Conservation (phyloP, 345 rosid species). For the Carallia brachiata region DNA sequence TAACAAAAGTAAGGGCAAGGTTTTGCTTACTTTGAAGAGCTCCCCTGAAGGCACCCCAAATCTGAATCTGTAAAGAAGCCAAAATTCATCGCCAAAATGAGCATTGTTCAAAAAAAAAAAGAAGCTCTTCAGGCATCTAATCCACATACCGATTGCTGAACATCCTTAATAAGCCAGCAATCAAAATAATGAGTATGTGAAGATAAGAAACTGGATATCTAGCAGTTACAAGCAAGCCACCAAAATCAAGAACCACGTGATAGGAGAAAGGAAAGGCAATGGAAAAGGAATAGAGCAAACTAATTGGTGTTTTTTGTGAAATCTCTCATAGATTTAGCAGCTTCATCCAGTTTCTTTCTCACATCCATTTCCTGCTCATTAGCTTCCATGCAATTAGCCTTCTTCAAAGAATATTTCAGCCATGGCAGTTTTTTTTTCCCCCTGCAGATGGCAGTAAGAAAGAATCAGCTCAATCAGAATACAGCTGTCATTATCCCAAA, state of each 20-base stretch:
- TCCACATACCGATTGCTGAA: slow-evolving; percentile 48
- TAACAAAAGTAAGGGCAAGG: background rate
- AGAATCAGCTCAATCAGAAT: background rate
- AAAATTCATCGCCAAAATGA: background rate
- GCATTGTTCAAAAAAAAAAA: background rate
- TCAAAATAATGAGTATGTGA: slow-evolving; percentile 24
- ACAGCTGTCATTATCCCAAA: too few relatives aligned
- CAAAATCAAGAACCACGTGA: too few relatives aligned
- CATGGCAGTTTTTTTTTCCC: background rate
- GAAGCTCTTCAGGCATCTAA: background rate
- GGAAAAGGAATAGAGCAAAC: slow-evolving; percentile 8
- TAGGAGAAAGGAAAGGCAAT: too few relatives aligned
- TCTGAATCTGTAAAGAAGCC: slow-evolving; percentile 39
- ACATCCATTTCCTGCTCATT: background rate
- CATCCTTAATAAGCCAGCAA: slow-evolving; percentile 50
- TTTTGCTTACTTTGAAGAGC: slow-evolving; percentile 38
- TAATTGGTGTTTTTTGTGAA: too few relatives aligned
- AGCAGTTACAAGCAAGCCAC: too few relatives aligned
- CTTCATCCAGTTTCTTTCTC: too few relatives aligned
- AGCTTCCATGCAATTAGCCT: too few relatives aligned
- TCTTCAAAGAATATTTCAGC: too few relatives aligned
- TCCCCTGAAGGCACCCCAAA: slow-evolving; percentile 44
- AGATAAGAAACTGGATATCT: too few relatives aligned
- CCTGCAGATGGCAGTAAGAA: too few relatives aligned
- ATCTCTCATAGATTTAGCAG: too few relatives aligned